Percentiles rank a stretch among this genome's conserved stretches.
phyloP scores from a whole-genome alignment of 768 basidiomycete genomes.

The Phlebiopsis gigantea region DNA sequence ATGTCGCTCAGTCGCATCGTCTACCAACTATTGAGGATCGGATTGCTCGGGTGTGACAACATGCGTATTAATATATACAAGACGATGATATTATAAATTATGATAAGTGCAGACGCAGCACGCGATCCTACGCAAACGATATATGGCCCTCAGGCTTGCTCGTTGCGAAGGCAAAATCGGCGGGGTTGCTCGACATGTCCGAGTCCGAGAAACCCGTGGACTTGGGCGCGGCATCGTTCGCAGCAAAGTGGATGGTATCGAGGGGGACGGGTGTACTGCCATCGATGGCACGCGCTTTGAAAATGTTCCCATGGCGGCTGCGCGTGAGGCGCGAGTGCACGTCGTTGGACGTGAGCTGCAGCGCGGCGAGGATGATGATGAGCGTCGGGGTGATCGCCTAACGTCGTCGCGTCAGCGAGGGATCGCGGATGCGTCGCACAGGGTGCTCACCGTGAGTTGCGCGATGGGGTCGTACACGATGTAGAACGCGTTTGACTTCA shows the following conservation, averaged over 20 bases:
- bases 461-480: constrained; percentile 34
- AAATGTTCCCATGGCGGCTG: constrained; percentile 9
- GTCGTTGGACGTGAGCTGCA: constrained; percentile 25
- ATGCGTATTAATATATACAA: not conserved
- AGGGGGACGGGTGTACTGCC: constrained; percentile 11
- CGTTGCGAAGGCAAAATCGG: not conserved
- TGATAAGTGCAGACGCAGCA: not conserved
- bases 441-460: constrained; percentile 25
- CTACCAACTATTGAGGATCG: not conserved
- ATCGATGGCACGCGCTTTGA: constrained; percentile 1
- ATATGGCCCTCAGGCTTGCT: not conserved
- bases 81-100: not conserved
- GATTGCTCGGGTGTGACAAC: not conserved
- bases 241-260: constrained; percentile 17
- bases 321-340: constrained; percentile 22
- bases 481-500: constrained; percentile 30
- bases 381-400: constrained; percentile 29
- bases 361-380: constrained; percentile 27
- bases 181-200: not conserved
- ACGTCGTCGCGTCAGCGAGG: not conserved
- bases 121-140: not conserved
- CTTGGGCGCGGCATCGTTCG: not conserved
- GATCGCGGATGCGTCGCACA: not conserved
- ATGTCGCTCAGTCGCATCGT: not conserved
- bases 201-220: not conserved